phyloP scores from a whole-genome alignment of 306 rosid genomes.

The Acacia acuminata region DNA sequence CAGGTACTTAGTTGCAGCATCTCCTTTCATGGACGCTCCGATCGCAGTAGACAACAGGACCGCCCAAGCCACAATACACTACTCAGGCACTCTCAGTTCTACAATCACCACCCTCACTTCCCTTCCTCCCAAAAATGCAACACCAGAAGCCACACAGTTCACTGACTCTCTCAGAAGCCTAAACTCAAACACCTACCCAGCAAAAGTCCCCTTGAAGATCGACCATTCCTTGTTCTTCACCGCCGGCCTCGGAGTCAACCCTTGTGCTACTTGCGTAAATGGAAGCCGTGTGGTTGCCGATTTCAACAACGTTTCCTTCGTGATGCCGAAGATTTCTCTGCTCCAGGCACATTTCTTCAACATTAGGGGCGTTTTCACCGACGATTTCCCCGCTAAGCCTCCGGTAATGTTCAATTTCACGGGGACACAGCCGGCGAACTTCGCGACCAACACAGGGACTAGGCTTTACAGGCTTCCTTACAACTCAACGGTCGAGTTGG shows the following conservation, averaged over 20 bases:
- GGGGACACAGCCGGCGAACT: slow-evolving; percentile 55
- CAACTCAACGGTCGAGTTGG: slow-evolving; percentile 72
- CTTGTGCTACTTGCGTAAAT: slow-evolving; percentile 57
- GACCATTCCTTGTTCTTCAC: slow-evolving; percentile 82
- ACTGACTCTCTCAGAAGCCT: slow-evolving; percentile 57
- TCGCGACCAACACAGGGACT: slow-evolving; percentile 64
- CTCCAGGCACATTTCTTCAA: slow-evolving; percentile 88
- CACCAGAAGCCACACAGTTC: slow-evolving; percentile 46
- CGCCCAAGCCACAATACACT: slow-evolving; percentile 59
- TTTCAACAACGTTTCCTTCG: slow-evolving; percentile 75
- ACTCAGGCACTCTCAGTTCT: slow-evolving; percentile 44
- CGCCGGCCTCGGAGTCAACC: slow-evolving; percentile 68
- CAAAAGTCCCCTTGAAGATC: slow-evolving; percentile 62
- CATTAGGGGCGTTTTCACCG: slow-evolving; percentile 68
- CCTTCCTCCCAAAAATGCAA: slow-evolving; percentile 62
- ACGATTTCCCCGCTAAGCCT: slow-evolving; percentile 79
- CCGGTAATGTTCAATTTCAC: slow-evolving; percentile 56
- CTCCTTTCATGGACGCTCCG: slow-evolving; percentile 71
- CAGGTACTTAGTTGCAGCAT: slow-evolving; percentile 57
- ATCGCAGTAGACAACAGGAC: slow-evolving; percentile 53
- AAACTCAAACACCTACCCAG: slow-evolving; percentile 58
- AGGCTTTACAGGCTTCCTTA: slow-evolving; percentile 73
- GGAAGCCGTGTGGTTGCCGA: slow-evolving; percentile 68
- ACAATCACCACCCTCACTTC: slow-evolving; percentile 43
- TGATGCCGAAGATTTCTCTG: slow-evolving; percentile 72